Percentiles rank a stretch among this genome's conserved stretches.
These are phyloP conservation scores for Candida albicans DNA, from an alignment of 1,139 yeast genomes.

Conservation along the genomic window DNA sequence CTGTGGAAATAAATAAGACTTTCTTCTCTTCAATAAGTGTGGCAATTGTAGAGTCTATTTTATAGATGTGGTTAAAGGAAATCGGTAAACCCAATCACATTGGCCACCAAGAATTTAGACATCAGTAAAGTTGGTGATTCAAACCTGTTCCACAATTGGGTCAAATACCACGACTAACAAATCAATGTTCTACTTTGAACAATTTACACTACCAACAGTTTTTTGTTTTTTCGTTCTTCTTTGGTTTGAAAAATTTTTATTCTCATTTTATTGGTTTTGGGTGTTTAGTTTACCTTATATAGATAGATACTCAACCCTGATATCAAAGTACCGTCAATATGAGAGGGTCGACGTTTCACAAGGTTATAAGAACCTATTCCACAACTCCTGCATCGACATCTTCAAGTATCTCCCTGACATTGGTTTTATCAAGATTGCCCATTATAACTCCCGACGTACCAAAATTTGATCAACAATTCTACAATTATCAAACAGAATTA, in stretches of 20 bases:
- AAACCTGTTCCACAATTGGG: too few species aligned
- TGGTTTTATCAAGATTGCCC: slow-evolving; percentile 79
- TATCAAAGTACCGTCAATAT: background rate
- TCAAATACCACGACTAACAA: too few species aligned
- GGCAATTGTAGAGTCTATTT: too few species aligned
- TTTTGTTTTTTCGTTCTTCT: background rate
- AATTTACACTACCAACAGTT: background rate
- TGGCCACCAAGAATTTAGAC: too few species aligned
- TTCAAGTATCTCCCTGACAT: slow-evolving; percentile 35
- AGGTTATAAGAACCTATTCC: slow-evolving; percentile 3
- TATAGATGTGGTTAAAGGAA: too few species aligned
- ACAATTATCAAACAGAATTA: slow-evolving; percentile 79
- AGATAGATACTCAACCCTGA: too few species aligned
- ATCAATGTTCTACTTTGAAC: background rate
- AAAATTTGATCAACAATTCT: slow-evolving; percentile 72
- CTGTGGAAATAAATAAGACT: too few species aligned
- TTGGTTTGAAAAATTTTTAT: slow-evolving; percentile 1
- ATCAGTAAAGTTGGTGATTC: too few species aligned
- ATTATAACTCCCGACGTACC: slow-evolving; percentile 76
- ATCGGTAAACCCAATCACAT: too few species aligned
- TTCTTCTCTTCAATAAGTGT: too few species aligned
- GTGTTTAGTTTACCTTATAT: too few species aligned
- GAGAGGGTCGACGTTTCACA: slow-evolving; percentile 1
- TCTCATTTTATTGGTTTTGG: too few species aligned
- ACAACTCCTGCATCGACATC: slow-evolving; percentile 4